Evolutionary conservation across 352 stramenopile species (phyloP), one percentile per base, ranked within the genome.

Genomic region (Phytopythium ostracodes): DNA sequence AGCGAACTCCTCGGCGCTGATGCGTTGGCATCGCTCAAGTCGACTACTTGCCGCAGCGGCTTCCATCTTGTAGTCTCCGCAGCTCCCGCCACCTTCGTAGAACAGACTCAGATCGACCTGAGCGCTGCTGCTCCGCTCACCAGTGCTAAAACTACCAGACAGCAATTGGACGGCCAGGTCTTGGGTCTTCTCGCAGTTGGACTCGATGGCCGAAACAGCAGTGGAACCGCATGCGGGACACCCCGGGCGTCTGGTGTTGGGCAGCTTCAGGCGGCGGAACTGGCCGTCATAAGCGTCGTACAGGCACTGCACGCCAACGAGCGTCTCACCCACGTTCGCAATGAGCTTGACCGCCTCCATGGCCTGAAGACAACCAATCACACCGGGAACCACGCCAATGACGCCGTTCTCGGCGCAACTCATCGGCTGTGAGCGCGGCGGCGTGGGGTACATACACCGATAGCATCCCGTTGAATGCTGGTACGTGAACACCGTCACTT

Each of bases 381-480:
- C 79, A 14, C 94, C 94, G 18, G 96, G 94, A 1, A 98, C 96
- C 42, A 97, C 88, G 40, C 97, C 97, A 17, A 99, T 56, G 2
- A 99, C 97, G 43, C 97, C 97, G 63, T 98, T 98, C 50, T 99
- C 96, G 18, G 78, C 88, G 62, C 97, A 99, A 59, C 80, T 97
- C 70, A 85, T 88, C 2, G 71, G 61, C 59, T 75, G 86, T 1
- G 74, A 52, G 15, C 64, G 64, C 40, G 84, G 81, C 10, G 89
- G 89, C 53, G 79, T 91, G 17, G 97, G 96, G 70, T 99, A 99
- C 29, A 99, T 67, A 63, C 97, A 99, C n/a, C 96, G 87, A 71
- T 99, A 99, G 71, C 97, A 99, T 1, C 86, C 75, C 0, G 62
- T 59, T 1, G 80, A 53, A 44, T 62, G 57, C 10, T 71, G 46